Conservation (phyloP, 2,329 filamentous ascomycete genomes). For the Arachnopeziza araneosa region DNA sequence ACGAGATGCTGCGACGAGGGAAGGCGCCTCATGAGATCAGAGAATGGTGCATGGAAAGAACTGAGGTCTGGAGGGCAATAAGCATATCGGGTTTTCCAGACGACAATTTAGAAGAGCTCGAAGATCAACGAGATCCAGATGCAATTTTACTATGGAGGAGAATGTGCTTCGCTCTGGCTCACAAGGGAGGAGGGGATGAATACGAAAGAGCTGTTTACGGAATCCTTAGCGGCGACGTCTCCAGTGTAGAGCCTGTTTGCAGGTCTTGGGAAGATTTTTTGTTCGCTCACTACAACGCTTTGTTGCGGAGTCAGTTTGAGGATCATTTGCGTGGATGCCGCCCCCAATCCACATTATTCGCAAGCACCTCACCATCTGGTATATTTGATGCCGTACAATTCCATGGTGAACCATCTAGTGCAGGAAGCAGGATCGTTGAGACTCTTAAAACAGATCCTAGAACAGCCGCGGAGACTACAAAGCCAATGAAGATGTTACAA, state of each 20-base stretch:
- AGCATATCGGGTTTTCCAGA: slow-evolving; percentile 69
- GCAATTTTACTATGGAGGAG: slow-evolving; percentile 62
- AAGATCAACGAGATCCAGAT: background rate
- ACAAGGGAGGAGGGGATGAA: slow-evolving; percentile 62
- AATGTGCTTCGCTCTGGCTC: slow-evolving; percentile 67
- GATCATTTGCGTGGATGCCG: slow-evolving; percentile 55
- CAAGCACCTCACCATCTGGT: slow-evolving; percentile 53
- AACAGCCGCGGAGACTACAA: slow-evolving; percentile 52
- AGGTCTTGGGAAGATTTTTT: slow-evolving; percentile 80
- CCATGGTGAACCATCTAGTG: slow-evolving; percentile 48
- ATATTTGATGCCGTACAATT: slow-evolving; percentile 61
- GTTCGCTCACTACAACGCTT: slow-evolving; percentile 83
- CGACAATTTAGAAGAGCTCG: slow-evolving; percentile 21
- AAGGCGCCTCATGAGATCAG: slow-evolving; percentile 66
- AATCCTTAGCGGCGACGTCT: slow-evolving; percentile 77
- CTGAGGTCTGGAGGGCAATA: slow-evolving; percentile 84
- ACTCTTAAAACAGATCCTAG: slow-evolving; percentile 51
- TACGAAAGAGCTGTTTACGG: slow-evolving; percentile 90
- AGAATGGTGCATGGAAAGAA: slow-evolving; percentile 80
- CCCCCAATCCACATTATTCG: slow-evolving; percentile 43
- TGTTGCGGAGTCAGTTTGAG: slow-evolving; percentile 75
- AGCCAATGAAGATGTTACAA: slow-evolving; percentile 70
- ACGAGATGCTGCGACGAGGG: slow-evolving; percentile 86
- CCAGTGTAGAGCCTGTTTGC: slow-evolving; percentile 71
- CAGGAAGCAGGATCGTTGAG: slow-evolving; percentile 54